Percentiles rank a stretch among this genome's conserved stretches.
Conservation (phyloP, 2,329 filamentous ascomycete genomes). For the Penicillium sp. region DNA sequence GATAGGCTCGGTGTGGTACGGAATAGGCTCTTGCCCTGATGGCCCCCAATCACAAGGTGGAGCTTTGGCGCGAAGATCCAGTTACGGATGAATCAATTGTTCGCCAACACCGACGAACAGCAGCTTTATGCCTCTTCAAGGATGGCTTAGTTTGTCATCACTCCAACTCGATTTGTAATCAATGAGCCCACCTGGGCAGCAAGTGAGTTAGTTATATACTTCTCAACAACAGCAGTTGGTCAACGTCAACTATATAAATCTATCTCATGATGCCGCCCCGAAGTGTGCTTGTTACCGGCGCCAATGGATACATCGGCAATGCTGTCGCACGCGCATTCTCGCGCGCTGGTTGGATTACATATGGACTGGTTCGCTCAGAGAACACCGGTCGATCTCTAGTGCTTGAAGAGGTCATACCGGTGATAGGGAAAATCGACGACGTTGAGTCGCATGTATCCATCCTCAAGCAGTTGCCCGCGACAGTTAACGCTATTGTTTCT, state of each 20-base stretch:
- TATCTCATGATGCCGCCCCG: background rate
- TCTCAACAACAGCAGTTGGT: background rate
- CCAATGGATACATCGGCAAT: constrained; percentile 23
- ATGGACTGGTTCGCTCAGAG: constrained; percentile 13
- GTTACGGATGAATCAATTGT: background rate
- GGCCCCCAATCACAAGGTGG: background rate
- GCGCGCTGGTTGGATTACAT: constrained; percentile 18
- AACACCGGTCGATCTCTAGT: background rate
- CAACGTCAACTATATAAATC: background rate
- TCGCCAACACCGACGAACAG: background rate
- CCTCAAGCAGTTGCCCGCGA: background rate
- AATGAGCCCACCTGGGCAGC: background rate
- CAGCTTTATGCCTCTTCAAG: too few species aligned
- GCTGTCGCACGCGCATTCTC: constrained; percentile 18
- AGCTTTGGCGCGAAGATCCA: background rate
- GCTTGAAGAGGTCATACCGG: constrained; percentile 15
- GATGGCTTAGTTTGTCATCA: background rate
- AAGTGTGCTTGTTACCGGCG: constrained; percentile 19
- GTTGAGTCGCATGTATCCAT: background rate
- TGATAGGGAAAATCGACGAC: constrained; percentile 16
- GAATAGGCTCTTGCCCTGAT: background rate
- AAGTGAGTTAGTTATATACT: background rate
- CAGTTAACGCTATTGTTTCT: constrained; percentile 17
- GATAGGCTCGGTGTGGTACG: too few species aligned
- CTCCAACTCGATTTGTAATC: background rate